Evolutionary conservation across 2,329 filamentous ascomycete genomes (phyloP).

Genomic region (Arthrinium puccinioides): DNA sequence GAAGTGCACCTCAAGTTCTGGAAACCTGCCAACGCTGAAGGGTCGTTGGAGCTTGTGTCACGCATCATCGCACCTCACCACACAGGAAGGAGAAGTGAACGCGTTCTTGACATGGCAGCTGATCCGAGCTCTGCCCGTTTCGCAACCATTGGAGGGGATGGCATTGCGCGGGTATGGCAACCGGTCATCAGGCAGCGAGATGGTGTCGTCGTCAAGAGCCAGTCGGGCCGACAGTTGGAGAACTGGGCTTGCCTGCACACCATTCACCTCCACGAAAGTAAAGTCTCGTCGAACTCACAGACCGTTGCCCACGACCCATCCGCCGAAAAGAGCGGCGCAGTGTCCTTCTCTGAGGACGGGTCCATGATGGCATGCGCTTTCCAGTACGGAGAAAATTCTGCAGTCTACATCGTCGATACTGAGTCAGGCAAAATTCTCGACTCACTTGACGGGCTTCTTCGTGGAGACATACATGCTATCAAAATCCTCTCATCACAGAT

Average conservation of each 20-base stretch:
- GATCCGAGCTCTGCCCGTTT: slow-evolving; percentile 67
- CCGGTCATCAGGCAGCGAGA: slow-evolving; percentile 62
- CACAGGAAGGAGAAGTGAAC: slow-evolving; percentile 42
- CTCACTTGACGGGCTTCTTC: slow-evolving; percentile 61
- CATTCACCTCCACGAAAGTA: slow-evolving; percentile 40
- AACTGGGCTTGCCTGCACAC: slow-evolving; percentile 67
- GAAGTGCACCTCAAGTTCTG: slow-evolving; percentile 91
- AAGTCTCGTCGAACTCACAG: slow-evolving; percentile 25
- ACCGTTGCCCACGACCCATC: slow-evolving; percentile 18
- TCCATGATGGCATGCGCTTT: slow-evolving; percentile 70
- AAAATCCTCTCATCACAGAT: slow-evolving; percentile 67
- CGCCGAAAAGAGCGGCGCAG: slow-evolving; percentile 46
- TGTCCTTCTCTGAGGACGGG: slow-evolving; percentile 78
- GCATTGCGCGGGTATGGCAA: slow-evolving; percentile 73
- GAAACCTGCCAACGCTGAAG: slow-evolving; percentile 48
- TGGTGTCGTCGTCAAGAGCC: slow-evolving; percentile 56
- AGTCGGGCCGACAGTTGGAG: slow-evolving; percentile 50
- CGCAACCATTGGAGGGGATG: slow-evolving; percentile 79
- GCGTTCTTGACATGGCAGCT: slow-evolving; percentile 65
- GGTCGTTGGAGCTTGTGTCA: slow-evolving; percentile 66
- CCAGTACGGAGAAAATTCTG: slow-evolving; percentile 45
- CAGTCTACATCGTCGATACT: slow-evolving; percentile 71
- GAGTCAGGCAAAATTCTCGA: slow-evolving; percentile 58
- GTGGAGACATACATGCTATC: slow-evolving; percentile 57
- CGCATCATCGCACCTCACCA: slow-evolving; percentile 79